Conservation (phyloP, 495 filamentous ascomycete genomes). For the Neurospora cerealis region DNA sequence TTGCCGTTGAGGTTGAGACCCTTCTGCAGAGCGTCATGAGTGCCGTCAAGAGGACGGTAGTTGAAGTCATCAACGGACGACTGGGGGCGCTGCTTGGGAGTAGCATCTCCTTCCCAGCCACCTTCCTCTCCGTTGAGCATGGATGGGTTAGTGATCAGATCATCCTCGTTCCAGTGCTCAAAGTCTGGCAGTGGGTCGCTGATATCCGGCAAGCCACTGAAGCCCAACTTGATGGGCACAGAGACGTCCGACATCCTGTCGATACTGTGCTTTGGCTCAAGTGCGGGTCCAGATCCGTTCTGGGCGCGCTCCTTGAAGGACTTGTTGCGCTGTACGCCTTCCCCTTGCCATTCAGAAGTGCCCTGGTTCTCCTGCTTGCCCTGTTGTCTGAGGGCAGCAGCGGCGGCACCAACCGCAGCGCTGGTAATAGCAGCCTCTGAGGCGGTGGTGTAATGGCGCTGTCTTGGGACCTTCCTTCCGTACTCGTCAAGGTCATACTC, state of each 20-base stretch:
- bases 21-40: constrained; percentile 7
- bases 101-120: constrained; percentile 23
- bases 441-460: constrained; percentile 34
- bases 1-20: constrained; percentile 31
- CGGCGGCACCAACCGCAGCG: constrained; percentile 40
- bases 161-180: constrained; percentile 50
- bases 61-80: constrained; percentile 28
- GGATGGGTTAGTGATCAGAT: constrained; percentile 35
- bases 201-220: constrained; percentile 52
- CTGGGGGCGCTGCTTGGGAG: constrained; percentile 26
- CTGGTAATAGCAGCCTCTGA: constrained; percentile 43
- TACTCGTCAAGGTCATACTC: constrained; percentile 46
- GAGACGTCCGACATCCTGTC: constrained; percentile 51
- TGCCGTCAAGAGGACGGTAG: constrained; percentile 18
- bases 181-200: constrained; percentile 60
- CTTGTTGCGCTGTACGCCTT: constrained; percentile 35
- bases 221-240: constrained; percentile 44
- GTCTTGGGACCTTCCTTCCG: constrained; percentile 38
- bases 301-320: constrained; percentile 49
- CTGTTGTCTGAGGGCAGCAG: constrained; percentile 32
- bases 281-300: constrained; percentile 38
- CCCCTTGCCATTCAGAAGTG: constrained; percentile 16
- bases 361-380: constrained; percentile 21
- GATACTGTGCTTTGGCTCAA: constrained; percentile 69
- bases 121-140: constrained; percentile 27